A percentile compares a stretch with the other conserved stretches of the same genome.
Evolutionary conservation across 2,329 filamentous ascomycete species (phyloP).

Genomic region (Teratosphaeria gauchensis): DNA sequence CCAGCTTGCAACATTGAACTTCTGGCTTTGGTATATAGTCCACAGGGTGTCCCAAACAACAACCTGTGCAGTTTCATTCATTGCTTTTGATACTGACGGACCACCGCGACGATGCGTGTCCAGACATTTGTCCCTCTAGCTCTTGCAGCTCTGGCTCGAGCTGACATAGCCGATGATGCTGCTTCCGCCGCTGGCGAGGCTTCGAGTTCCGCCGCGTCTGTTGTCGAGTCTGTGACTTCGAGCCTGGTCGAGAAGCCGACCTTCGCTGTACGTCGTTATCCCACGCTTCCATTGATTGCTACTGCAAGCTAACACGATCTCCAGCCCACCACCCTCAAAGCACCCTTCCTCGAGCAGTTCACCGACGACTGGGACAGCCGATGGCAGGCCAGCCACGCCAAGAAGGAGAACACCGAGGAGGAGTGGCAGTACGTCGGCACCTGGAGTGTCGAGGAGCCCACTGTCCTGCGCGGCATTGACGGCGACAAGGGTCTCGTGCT

Average conservation of each 20-base stretch:
- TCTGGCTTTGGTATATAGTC: background rate
- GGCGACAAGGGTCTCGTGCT: constrained; percentile 95
- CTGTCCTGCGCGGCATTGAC: constrained; percentile 80
- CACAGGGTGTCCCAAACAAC: background rate
- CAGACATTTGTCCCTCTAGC: constrained; percentile 57
- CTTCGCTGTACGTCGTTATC: constrained; percentile 66
- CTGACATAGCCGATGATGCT: constrained; percentile 58
- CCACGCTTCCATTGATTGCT: background rate
- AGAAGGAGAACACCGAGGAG: constrained; percentile 81
- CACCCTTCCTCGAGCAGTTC: constrained; percentile 96
- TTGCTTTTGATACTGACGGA: background rate
- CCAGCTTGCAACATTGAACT: background rate
- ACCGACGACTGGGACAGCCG: constrained; percentile 85
- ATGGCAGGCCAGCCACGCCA: constrained; percentile 92
- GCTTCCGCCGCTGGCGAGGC: constrained; percentile 47
- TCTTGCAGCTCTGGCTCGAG: constrained; percentile 62
- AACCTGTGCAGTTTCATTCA: background rate
- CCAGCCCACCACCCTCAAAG: constrained; percentile 80
- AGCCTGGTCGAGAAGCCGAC: constrained; percentile 60
- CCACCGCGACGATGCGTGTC: constrained; percentile 63
- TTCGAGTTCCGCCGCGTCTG: constrained; percentile 46
- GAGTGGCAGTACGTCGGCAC: constrained; percentile 97
- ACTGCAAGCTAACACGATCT: background rate
- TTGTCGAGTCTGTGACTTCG: constrained; percentile 45
- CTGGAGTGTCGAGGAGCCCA: constrained; percentile 93